A percentile compares a stretch with the other conserved stretches of the same genome.
These are phyloP conservation scores for Suillus sp. DNA, from an alignment of 768 basidiomycete genomes.

Conservation along the genomic window DNA sequence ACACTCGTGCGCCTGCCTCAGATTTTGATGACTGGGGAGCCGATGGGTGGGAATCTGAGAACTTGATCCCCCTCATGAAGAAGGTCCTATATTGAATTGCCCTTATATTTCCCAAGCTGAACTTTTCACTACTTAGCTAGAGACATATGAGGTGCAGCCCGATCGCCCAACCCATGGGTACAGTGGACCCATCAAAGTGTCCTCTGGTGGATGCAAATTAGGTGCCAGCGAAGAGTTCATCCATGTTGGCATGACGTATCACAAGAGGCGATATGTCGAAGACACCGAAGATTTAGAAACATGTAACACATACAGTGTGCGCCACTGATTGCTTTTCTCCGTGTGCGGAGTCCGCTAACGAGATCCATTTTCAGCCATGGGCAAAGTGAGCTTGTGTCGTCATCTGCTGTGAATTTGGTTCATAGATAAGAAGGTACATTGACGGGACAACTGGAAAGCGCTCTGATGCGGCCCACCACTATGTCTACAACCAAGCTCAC, in stretches of 20 bases:
- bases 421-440: neutral
- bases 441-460: neutral
- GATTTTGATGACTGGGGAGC: neutral
- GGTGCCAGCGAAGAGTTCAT: neutral
- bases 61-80: neutral
- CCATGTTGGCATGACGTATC: neutral
- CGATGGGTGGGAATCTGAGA: neutral
- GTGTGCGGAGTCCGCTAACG: neutral
- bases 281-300: neutral
- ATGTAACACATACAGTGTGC: neutral
- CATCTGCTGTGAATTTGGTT: neutral
- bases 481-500: too few relatives aligned
- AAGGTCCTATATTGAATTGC: neutral
- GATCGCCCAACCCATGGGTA: neutral
- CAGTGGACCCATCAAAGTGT: neutral
- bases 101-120: neutral
- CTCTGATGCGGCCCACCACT: neutral
- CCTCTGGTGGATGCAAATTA: neutral
- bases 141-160: neutral
- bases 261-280: neutral
- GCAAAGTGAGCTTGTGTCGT: neutral
- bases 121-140: neutral
- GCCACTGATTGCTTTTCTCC: neutral
- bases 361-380: neutral
- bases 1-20: neutral